Evolutionary conservation across 495 filamentous ascomycete genomes (phyloP), one percentile per base, ranked within the genome.

Genomic region (Penicillium roqueforti): DNA sequence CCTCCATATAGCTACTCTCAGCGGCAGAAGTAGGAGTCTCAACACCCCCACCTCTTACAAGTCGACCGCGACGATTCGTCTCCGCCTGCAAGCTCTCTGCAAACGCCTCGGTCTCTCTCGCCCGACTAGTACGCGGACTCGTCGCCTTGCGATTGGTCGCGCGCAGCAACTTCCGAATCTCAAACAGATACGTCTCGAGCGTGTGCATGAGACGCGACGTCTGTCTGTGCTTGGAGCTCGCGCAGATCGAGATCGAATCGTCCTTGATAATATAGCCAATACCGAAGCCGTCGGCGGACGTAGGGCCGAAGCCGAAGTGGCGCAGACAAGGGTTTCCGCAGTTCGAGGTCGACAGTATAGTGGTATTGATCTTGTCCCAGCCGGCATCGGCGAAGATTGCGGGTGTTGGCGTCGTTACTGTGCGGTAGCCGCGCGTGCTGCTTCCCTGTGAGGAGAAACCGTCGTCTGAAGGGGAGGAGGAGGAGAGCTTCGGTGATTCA

Each of bases 211-310:
- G 90, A 4, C 93, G 85, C 55, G 84, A 84, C 0, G 93, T 98
- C 72, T 98, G 93, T 9, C 93, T 76, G 65, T 98, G 93, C 66
- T 96, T 96, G 43, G 86, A 91, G 10, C 83, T 86, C 0, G 92
- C 91, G 68, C 93, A 97, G 67, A 98, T 95, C 29, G 84, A 89
- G 60, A 98, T 87, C 44, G 81, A 79, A 34, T 96, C 92, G 62
- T 96, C 92, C 70, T 98, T 98, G 82, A 98, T 97, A 61, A 98
- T 97, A 71, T 98, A 98, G 11, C 93, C 93, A 51, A 98, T 95
- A 11, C 95, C 93, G 68, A 97, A 97, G 0, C 93, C 93, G 49
- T 97, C 95, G 25, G 86, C 92, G 3, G 87, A 92, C 0, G 91
- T 95, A 3, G 93, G 93, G 0, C 93, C 93, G 70, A 98, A 98